Evolutionary conservation across 1,284 basidiomycete species (phyloP), one percentile per base, ranked within the genome.

Genomic region (Trichosporon asahii): DNA sequence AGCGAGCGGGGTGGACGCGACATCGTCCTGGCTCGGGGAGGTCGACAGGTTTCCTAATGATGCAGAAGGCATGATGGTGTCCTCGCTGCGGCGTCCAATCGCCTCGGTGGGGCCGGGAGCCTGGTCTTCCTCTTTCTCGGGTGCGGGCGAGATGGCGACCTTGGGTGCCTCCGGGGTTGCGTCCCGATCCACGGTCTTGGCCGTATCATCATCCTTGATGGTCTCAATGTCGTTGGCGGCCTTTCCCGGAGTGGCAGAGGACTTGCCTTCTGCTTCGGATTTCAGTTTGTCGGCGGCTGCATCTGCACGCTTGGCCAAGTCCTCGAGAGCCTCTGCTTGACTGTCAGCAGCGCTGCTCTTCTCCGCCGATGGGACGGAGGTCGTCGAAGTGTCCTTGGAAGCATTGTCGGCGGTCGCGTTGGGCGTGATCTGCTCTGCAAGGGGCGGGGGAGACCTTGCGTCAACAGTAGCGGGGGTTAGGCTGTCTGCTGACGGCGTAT

Each of bases 91-190:
- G 29, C 46, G 65, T 5, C 31, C n/a, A 11, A 25, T 23, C 14
- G 46, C 49, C 8, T 66, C 65, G 29, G 46, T n/a, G 18, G 27
- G n/a, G 18, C 15, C 63, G 5, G 63, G 4, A 3, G 33, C 37
- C 9, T 40, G 67, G 29, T 15, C 27, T 27, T 40, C 68, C 23
- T 15, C 27, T 27, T 9, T 31, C 61, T 67, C 66, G 65, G 29
- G 53, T 27, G 63, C 69, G 57, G 18, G 25, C 31, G 15, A 53
- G 14, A 53, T 66, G 21, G 40, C 65, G 25, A 40, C 61, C 25
- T 40, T 67, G 27, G 65, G 66, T 25, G 70, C 63, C 67, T 31
- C 60, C 12, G 46, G 69, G 29, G 25, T 35, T 6, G 49, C 57
- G 3, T 69, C 69, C 40, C 68, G 66, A 15, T 44, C 29, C 7